Percentiles rank a stretch among this genome's conserved stretches.
Evolutionary conservation across 768 basidiomycete genomes (phyloP).

Genomic region (Pleurotus tuoliensis): DNA sequence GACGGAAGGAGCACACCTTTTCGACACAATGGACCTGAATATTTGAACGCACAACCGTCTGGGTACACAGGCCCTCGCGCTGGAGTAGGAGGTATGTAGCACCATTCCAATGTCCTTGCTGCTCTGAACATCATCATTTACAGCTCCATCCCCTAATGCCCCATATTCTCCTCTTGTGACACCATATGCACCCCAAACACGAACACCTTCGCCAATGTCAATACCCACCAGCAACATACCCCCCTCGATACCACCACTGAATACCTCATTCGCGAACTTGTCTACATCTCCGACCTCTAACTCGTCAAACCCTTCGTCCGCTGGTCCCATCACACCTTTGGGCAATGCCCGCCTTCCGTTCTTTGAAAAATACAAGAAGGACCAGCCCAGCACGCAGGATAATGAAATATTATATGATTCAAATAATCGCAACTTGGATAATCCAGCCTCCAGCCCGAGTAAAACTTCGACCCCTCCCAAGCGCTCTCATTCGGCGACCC

Average conservation of each 20-base stretch:
- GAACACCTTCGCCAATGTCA: conserved; percentile 7
- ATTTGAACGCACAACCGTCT: conserved; percentile 1
- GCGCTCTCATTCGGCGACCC: background rate
- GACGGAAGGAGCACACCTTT: conserved; percentile 4
- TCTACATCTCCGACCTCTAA: conserved; percentile 11
- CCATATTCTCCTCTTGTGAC: background rate
- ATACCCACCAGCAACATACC: background rate
- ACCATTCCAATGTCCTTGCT: background rate
- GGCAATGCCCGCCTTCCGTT: conserved; percentile 41
- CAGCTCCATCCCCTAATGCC: conserved; percentile 2
- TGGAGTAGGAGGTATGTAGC: background rate
- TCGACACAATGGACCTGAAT: conserved; percentile 1
- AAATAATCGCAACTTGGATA: conserved; percentile 9
- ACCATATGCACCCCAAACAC: background rate
- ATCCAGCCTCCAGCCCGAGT: conserved; percentile 8
- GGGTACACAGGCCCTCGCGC: background rate
- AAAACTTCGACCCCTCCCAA: background rate
- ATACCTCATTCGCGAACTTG: conserved; percentile 3
- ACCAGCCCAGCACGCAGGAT: conserved; percentile 14
- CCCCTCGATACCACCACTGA: conserved; percentile 6
- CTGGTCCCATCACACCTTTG: conserved; percentile 4
- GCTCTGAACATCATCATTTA: background rate
- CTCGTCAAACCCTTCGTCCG: conserved; percentile 22
- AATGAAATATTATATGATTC: conserved; percentile 5
- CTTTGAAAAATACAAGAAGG: conserved; percentile 52